Evolutionary conservation across 2,329 filamentous ascomycete species (phyloP).

Genomic region (Beauveria australis): DNA sequence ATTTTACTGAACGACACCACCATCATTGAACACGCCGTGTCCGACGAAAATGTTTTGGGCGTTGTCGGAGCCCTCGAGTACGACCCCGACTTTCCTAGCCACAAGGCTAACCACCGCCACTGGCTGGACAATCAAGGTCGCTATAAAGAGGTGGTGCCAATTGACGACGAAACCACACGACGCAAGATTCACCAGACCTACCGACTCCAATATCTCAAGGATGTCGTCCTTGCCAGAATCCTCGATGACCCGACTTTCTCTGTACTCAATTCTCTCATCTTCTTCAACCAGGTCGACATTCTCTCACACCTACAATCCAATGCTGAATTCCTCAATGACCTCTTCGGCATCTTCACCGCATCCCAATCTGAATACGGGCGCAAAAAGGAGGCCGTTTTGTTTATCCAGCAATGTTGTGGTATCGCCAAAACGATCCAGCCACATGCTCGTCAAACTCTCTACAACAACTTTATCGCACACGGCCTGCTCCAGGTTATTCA

Average conservation of each 20-base stretch:
- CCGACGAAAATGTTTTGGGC: slow-evolving; percentile 79
- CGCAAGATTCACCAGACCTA: slow-evolving; percentile 96
- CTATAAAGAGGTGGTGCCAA: slow-evolving; percentile 93
- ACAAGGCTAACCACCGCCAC: slow-evolving; percentile 94
- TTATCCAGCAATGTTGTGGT: slow-evolving; percentile 91
- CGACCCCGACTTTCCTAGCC: slow-evolving; percentile 93
- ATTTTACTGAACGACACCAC: slow-evolving; percentile 90
- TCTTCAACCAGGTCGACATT: slow-evolving; percentile 98
- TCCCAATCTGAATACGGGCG: slow-evolving; percentile 57
- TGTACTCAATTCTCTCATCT: slow-evolving; percentile 94
- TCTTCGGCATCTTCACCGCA: slow-evolving; percentile 76
- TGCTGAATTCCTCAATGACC: slow-evolving; percentile 65
- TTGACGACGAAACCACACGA: slow-evolving; percentile 72
- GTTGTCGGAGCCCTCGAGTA: slow-evolving; percentile 96
- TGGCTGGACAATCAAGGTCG: slow-evolving; percentile 83
- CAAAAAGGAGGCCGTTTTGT: slow-evolving; percentile 90
- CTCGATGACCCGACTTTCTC: slow-evolving; percentile 97
- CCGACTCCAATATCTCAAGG: slow-evolving; percentile 91
- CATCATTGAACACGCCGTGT: slow-evolving; percentile 90
- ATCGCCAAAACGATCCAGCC: slow-evolving; percentile 93
- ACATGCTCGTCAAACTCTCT: slow-evolving; percentile 69
- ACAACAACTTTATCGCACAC: slow-evolving; percentile 81
- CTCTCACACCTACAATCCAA: slow-evolving; percentile 90
- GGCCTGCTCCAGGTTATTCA: slow-evolving; percentile 86
- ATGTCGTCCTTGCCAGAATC: slow-evolving; percentile 94